Percentiles rank a stretch among this genome's conserved stretches.
Evolutionary conservation across 129 eudicot genomes (phyloP).

Genomic region (Saussurea involucrata): DNA sequence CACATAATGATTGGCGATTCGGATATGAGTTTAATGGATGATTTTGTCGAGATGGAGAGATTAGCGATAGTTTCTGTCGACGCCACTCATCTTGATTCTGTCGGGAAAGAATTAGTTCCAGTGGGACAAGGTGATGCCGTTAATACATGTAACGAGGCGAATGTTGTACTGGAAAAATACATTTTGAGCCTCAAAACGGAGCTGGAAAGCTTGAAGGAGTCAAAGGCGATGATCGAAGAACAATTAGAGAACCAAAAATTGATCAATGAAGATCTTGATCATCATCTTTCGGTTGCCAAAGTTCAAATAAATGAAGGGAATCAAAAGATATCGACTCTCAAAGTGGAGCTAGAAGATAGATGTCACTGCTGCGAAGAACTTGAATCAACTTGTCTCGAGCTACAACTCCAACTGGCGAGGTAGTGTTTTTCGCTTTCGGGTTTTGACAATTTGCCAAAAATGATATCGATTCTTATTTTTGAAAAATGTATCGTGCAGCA

Average conservation of each 20-base stretch:
- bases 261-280: constrained; percentile 77
- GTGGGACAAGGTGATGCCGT: constrained; percentile 18
- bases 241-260: constrained; percentile 72
- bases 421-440: constrained; percentile 14
- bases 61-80: constrained; percentile 67
- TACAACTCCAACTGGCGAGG: constrained; percentile 92
- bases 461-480: background rate
- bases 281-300: constrained; percentile 66
- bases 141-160: background rate
- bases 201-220: constrained; percentile 41
- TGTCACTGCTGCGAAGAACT: constrained; percentile 77
- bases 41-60: constrained; percentile 83
- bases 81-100: constrained; percentile 24
- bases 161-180: constrained; percentile 9
- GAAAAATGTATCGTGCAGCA: constrained; percentile 36
- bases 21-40: constrained; percentile 70
- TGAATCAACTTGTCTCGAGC: constrained; percentile 87
- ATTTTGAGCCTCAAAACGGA: constrained; percentile 38
- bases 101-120: constrained; percentile 59
- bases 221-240: constrained; percentile 51
- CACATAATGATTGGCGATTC: constrained; percentile 39
- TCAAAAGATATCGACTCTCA: constrained; percentile 72
- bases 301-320: constrained; percentile 49
- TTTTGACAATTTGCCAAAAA: background rate
- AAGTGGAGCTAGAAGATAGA: constrained; percentile 79